These are phyloP conservation scores for Schrenkiella parvula DNA, from an alignment of 345 rosid species.

Conservation along the genomic window DNA sequence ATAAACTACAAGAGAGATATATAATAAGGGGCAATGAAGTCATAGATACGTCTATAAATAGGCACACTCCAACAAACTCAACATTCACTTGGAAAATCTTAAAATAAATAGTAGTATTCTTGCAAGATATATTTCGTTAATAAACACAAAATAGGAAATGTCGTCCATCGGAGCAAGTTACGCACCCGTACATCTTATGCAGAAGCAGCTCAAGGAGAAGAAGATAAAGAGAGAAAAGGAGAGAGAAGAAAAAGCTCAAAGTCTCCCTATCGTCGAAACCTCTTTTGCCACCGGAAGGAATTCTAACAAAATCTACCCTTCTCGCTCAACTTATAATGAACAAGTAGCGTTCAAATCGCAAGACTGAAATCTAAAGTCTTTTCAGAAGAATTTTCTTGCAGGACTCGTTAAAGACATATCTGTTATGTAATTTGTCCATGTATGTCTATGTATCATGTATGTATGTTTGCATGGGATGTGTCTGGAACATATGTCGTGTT, in stretches of 20 bases:
- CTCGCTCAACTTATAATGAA: not conserved
- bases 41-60: slow-evolving; percentile 17
- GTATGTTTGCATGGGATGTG: not conserved
- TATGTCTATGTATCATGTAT: not conserved
- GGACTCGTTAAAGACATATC: not conserved
- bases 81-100: slow-evolving; percentile 11
- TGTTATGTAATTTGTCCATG: not conserved
- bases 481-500: not conserved
- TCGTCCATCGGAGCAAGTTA: slow-evolving; percentile 34
- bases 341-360: slow-evolving; percentile 1
- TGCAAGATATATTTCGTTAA: not conserved
- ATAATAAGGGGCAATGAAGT: not conserved
- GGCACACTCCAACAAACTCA: slow-evolving; percentile 7
- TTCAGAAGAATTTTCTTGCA: too few relatives aligned
- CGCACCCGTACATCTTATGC: slow-evolving; percentile 25
- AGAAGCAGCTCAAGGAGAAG: slow-evolving; percentile 31
- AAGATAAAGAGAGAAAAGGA: slow-evolving; percentile 1
- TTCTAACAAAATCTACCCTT: slow-evolving; percentile 17
- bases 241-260: slow-evolving; percentile 5
- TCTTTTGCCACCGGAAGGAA: not conserved
- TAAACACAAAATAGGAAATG: not conserved
- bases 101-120: not conserved
- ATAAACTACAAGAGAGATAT: not conserved
- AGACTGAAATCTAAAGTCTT: not conserved
- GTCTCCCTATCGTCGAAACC: not conserved